Evolutionary conservation across 306 rosid genomes (phyloP).

Genomic region (Medicago ruthenica): DNA sequence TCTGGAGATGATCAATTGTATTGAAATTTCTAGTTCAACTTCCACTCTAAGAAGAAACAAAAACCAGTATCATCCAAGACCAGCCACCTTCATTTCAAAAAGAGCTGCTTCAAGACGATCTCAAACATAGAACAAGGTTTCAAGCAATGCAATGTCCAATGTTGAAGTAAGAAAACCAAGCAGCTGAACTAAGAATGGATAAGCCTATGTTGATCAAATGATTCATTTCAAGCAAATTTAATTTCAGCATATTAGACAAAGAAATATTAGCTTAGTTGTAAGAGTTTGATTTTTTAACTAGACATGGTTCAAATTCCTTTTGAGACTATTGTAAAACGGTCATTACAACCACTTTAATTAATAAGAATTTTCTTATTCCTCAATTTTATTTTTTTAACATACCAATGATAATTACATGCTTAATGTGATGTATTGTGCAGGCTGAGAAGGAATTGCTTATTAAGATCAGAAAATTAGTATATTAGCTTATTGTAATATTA

Average conservation of each 20-base stretch:
- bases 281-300: not conserved
- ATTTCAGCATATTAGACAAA: no score
- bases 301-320: not conserved
- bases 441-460: no score
- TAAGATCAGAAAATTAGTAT: no score
- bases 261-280: not conserved
- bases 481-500: no score
- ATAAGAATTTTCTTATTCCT: no score
- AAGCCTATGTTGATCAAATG: constrained; percentile 30
- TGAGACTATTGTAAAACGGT: not conserved
- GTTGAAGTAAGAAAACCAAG: constrained; percentile 55
- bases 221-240: not conserved
- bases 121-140: no score
- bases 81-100: not conserved
- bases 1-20: not conserved
- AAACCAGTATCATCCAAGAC: constrained; percentile 32
- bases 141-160: constrained; percentile 7
- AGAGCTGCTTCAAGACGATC: constrained; percentile 42
- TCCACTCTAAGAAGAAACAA: not conserved
- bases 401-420: no score
- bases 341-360: no score
- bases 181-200: constrained; percentile 31
- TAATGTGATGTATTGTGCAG: no score
- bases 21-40: constrained; percentile 24
- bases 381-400: no score